Base-by-base conservation (phyloP, 495 filamentous ascomycete species). In the Podospora pseudopauciseta region DNA sequence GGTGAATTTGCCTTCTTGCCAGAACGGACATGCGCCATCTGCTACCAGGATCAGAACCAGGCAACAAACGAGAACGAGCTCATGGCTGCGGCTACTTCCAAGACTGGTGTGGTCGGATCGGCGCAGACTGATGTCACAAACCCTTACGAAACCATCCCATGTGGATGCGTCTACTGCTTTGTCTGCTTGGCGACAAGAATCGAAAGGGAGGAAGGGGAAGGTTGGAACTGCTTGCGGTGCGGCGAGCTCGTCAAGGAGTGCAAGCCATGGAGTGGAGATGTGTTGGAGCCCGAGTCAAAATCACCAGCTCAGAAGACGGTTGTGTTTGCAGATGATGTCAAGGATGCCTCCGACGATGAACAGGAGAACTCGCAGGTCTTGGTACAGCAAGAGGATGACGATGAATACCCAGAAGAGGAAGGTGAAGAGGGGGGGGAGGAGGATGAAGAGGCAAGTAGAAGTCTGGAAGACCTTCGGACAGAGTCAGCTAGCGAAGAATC, bases 21-120 rank as follows among this genome's bases (percentile, higher is more conserved):
- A 0, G 93, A 98, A 74, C 83, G 95, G 58, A 98, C 94, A 2
- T 99, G 95, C 77, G 96, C 93, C n/a, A 97, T 99, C 66, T 99
- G 95, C 80, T 97, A 97, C 75, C 87, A 92, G 66, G 93, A 96
- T 71, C 92, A 95, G 72, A 97, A 96, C 72, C 88, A 90, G 13
- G 80, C 87, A 1, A 82, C 85, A 0, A 85, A 88, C 9, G 92
- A 94, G 75, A 86, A 79, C 20, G 91, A 94, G 65, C 79, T 91
- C 4, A 77, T 94, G 59, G 86, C 87, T 2, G 85, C 88, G 27
- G 86, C 88, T 3, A 58, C n/a, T 26, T 20, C n/a, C n/a, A 58
- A 58, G 85, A 89, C 86, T 56, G 93, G 93, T 15, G 86, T 95
- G 3, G 81, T 93, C 18, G 94, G 95, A 0, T 95, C 92, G 13